Percentiles rank a stretch among this genome's conserved stretches.
Conservation (phyloP, 83 land plant species). For the Picea abies region DNA sequence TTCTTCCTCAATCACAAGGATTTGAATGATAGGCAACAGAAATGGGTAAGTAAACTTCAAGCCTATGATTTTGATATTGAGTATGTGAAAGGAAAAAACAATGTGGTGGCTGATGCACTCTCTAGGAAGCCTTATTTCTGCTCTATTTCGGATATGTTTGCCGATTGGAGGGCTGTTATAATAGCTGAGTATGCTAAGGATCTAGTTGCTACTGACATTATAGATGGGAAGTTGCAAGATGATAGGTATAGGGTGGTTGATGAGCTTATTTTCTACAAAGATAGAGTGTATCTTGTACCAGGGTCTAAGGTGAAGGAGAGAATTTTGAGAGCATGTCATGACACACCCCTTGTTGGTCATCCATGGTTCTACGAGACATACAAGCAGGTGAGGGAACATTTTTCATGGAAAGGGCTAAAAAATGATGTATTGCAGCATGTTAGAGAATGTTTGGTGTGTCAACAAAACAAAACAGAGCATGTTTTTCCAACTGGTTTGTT, state of each 20-base stretch:
- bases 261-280: not conserved
- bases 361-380: not conserved
- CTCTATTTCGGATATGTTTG: not conserved
- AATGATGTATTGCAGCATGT: too few relatives aligned
- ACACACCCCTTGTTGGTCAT: not conserved
- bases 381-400: not conserved
- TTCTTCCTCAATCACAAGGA: too few relatives aligned
- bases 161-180: not conserved
- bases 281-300: not conserved
- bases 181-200: not conserved
- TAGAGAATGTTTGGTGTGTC: too few relatives aligned
- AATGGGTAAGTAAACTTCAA: too few relatives aligned
- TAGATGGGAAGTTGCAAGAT: not conserved
- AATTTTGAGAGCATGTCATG: not conserved
- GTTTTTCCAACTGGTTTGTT: too few relatives aligned
- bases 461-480: too few relatives aligned
- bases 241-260: not conserved
- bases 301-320: not conserved
- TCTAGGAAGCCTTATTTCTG: not conserved
- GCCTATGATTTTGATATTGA: not conserved
- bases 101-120: not conserved
- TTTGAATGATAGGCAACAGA: not conserved
- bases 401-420: too few relatives aligned
- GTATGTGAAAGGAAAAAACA: too few relatives aligned
- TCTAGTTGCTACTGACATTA: too few relatives aligned